These are phyloP conservation scores for Phytophthora agathidicida DNA, from an alignment of 352 stramenopile genomes.

Conservation along the genomic window DNA sequence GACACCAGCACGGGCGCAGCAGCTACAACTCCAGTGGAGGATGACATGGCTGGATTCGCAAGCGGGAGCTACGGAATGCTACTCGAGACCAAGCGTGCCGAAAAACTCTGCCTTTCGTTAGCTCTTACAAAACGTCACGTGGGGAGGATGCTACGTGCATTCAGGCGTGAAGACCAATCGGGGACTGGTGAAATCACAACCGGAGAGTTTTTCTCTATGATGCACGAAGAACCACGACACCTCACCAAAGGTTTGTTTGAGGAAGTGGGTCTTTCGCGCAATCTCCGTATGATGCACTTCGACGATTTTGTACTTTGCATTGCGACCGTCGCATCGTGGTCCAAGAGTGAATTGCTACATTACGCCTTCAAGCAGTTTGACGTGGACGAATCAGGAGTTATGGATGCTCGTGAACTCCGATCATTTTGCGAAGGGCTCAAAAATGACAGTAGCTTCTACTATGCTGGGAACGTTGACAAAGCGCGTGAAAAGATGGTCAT, in stretches of 20 bases:
- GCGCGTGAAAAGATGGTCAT: conserved; percentile 55
- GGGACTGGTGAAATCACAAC: conserved; percentile 57
- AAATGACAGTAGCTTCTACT: conserved; percentile 66
- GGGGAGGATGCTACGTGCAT: conserved; percentile 38
- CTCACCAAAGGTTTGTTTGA: conserved; percentile 64
- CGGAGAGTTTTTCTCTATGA: conserved; percentile 63
- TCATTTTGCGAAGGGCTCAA: conserved; percentile 65
- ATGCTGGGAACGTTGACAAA: conserved; percentile 63
- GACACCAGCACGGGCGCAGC: neutral
- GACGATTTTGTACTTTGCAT: conserved; percentile 70
- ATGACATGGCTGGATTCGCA: conserved; percentile 29
- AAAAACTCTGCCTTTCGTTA: conserved; percentile 60
- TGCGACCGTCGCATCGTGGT: conserved; percentile 53
- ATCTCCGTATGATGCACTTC: conserved; percentile 47
- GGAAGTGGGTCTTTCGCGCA: conserved; percentile 37
- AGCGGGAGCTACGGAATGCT: conserved; percentile 55
- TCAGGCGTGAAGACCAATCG: conserved; percentile 52
- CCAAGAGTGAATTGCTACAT: conserved; percentile 57
- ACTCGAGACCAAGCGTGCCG: conserved; percentile 52
- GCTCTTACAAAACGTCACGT: conserved; percentile 51
- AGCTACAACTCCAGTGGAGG: neutral
- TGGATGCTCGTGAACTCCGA: conserved; percentile 60
- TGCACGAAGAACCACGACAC: conserved; percentile 60
- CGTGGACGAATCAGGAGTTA: conserved; percentile 62
- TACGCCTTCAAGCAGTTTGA: conserved; percentile 80